Percentiles rank a stretch among this genome's conserved stretches.
Conservation (phyloP, 306 rosid genomes). For the Medicago arabica region DNA sequence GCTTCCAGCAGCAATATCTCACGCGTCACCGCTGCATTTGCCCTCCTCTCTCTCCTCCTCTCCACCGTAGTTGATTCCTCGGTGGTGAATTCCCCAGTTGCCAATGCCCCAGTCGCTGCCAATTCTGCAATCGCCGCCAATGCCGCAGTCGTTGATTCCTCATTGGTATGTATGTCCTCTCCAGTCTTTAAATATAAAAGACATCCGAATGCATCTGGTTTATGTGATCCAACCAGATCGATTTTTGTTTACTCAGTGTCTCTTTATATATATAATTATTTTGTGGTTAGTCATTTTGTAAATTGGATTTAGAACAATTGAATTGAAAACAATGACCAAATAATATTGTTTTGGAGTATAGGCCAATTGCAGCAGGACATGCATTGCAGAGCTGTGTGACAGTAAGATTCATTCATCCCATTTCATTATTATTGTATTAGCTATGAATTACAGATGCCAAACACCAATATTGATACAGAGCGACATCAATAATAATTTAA, state of each 20-base stretch:
- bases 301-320: not conserved
- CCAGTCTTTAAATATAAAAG: too few species aligned
- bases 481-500: too few species aligned
- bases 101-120: slow-evolving; percentile 4
- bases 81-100: slow-evolving; percentile 33
- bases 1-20: not conserved
- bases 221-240: too few species aligned
- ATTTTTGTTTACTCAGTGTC: too few species aligned
- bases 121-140: not conserved
- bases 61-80: slow-evolving; percentile 39
- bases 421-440: not conserved
- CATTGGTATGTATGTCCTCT: slow-evolving; percentile 45
- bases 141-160: slow-evolving; percentile 28
- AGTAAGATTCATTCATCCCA: slow-evolving; percentile 48
- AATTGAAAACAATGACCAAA: not conserved
- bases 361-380: slow-evolving; percentile 68
- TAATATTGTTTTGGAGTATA: slow-evolving; percentile 9
- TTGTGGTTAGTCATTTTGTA: too few species aligned
- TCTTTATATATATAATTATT: too few species aligned
- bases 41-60: slow-evolving; percentile 49
- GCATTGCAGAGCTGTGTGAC: slow-evolving; percentile 65
- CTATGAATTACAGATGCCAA: too few species aligned
- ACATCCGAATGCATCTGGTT: too few species aligned
- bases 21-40: slow-evolving; percentile 45
- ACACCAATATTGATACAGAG: too few species aligned